phyloP scores from a whole-genome alignment of 495 filamentous ascomycete species.

The Penicillium mononematosum region DNA sequence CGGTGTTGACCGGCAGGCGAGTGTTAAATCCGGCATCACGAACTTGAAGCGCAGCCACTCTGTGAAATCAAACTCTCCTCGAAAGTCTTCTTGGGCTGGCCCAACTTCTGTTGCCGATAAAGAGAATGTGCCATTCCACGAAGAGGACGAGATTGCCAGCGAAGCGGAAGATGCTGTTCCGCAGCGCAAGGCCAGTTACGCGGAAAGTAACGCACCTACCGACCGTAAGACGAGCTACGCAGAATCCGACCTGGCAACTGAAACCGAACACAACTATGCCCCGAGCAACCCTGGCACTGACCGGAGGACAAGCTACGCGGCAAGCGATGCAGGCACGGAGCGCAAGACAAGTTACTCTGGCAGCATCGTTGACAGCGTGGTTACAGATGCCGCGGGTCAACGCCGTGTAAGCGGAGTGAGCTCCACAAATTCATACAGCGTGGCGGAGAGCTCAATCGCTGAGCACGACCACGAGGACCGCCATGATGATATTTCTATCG shows the following conservation, averaged over 20 bases:
- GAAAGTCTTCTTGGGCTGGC: slow-evolving; percentile 75
- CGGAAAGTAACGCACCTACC: slow-evolving; percentile 40
- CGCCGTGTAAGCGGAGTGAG: slow-evolving; percentile 53
- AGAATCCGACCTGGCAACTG: neutral
- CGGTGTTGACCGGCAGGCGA: slow-evolving; percentile 56
- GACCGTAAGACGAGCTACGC: slow-evolving; percentile 11
- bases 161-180: slow-evolving; percentile 49
- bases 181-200: slow-evolving; percentile 54
- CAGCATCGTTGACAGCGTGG: slow-evolving; percentile 49
- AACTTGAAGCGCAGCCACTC: slow-evolving; percentile 68
- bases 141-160: slow-evolving; percentile 50
- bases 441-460: slow-evolving; percentile 21
- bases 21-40: slow-evolving; percentile 43
- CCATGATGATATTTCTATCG: slow-evolving; percentile 14
- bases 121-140: slow-evolving; percentile 59
- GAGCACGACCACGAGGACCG: slow-evolving; percentile 15
- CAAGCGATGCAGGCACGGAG: slow-evolving; percentile 48
- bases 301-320: slow-evolving; percentile 50
- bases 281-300: slow-evolving; percentile 55
- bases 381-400: slow-evolving; percentile 46
- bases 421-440: slow-evolving; percentile 36
- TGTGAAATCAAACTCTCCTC: slow-evolving; percentile 61
- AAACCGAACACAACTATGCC: slow-evolving; percentile 24
- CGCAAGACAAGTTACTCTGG: slow-evolving; percentile 52
- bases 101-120: slow-evolving; percentile 53